Percentiles rank a stretch among this genome's conserved stretches.
phyloP scores from a whole-genome alignment of 2,329 filamentous ascomycete species.

The Sporothrix luriei region DNA sequence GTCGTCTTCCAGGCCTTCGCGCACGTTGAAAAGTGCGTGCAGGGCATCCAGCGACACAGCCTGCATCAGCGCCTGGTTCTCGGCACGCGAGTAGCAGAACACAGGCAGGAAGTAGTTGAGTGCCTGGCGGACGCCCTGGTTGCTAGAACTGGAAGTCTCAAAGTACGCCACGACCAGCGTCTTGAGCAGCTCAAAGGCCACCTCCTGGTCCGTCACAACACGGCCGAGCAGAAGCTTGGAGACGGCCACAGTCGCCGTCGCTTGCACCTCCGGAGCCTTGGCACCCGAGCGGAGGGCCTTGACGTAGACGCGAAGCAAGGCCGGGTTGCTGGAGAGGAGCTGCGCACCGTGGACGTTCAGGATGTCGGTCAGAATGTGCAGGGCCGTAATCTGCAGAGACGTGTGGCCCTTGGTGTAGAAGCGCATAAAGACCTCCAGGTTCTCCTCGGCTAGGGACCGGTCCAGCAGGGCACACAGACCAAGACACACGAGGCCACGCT shows the following conservation, averaged over 20 bases:
- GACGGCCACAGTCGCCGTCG: conserved; percentile 76
- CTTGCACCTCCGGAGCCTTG: conserved; percentile 70
- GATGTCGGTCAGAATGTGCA: conserved; percentile 93
- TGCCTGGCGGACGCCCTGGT: conserved; percentile 81
- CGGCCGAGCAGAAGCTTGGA: conserved; percentile 84
- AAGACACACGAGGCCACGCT: conserved; percentile 84
- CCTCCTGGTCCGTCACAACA: conserved; percentile 70
- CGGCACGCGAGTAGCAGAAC: conserved; percentile 81
- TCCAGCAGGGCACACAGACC: conserved; percentile 91
- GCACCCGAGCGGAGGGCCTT: conserved; percentile 75
- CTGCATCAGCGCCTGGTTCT: conserved; percentile 83
- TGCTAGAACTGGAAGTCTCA: conserved; percentile 76
- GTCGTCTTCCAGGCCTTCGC: conserved; percentile 73
- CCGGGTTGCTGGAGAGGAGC: conserved; percentile 67
- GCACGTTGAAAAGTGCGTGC: conserved; percentile 71
- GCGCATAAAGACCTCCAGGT: conserved; percentile 89
- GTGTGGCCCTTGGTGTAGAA: conserved; percentile 94
- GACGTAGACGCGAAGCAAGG: conserved; percentile 81
- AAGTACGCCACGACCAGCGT: conserved; percentile 86
- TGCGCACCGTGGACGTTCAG: conserved; percentile 84
- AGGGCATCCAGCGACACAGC: conserved; percentile 72
- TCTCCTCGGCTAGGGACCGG: conserved; percentile 87
- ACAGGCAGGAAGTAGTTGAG: conserved; percentile 93
- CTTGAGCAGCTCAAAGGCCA: conserved; percentile 74
- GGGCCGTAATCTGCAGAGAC: conserved; percentile 80